Evolutionary conservation across 768 basidiomycete species (phyloP).

Genomic region (Polyporus arcularius): DNA sequence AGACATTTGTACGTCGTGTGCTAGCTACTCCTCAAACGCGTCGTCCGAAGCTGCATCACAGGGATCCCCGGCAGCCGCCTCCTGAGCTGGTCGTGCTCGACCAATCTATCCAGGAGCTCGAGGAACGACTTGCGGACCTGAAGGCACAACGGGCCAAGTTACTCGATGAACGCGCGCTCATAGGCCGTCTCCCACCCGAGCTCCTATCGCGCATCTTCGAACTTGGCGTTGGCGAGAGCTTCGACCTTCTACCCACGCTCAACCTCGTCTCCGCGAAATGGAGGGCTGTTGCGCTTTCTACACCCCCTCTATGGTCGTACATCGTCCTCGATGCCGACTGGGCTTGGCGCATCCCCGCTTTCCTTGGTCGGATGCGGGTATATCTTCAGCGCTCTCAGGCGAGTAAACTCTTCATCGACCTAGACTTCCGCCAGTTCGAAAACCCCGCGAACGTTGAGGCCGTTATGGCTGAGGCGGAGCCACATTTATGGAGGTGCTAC

Average conservation of each 20-base stretch:
- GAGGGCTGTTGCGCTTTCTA: constrained; percentile 27
- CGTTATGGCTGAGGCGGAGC: constrained; percentile 28
- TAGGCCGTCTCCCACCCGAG: constrained; percentile 29
- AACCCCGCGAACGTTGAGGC: constrained; percentile 20
- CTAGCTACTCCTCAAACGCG: background rate
- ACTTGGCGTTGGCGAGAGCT: constrained; percentile 28
- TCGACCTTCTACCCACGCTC: constrained; percentile 23
- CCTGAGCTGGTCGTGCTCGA: constrained; percentile 28
- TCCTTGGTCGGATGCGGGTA: constrained; percentile 28
- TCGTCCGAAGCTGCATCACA: constrained; percentile 1
- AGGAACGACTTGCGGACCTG: constrained; percentile 26
- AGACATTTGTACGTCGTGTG: constrained; percentile 1
- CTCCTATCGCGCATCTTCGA: constrained; percentile 34
- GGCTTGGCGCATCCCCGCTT: constrained; percentile 27
- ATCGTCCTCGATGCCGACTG: constrained; percentile 30
- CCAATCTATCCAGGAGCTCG: constrained; percentile 25
- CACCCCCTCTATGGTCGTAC: constrained; percentile 32
- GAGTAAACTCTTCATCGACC: constrained; percentile 29
- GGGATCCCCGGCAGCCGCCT: constrained; percentile 28
- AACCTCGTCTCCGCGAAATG: constrained; percentile 32
- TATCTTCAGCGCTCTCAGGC: constrained; percentile 30
- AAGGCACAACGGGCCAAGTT: constrained; percentile 23
- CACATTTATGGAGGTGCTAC: constrained; percentile 33
- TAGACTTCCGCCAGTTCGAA: constrained; percentile 31
- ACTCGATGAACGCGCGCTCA: constrained; percentile 28